Evolutionary conservation across 257 asterid genomes (phyloP).

Genomic region (Jaltomata sinuosa): DNA sequence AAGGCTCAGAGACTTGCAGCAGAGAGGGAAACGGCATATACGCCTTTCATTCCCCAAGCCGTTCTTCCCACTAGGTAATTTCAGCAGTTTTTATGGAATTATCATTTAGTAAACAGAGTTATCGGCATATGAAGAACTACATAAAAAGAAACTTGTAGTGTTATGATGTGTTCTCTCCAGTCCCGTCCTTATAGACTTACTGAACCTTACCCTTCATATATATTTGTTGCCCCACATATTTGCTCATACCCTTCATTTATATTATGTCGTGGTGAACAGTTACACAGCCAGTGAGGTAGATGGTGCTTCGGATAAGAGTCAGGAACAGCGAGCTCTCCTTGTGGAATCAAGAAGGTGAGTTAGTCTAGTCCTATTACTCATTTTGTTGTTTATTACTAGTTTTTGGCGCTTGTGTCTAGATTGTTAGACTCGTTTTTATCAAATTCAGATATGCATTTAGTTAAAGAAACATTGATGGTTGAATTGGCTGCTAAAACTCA

Average conservation of each 20-base stretch:
- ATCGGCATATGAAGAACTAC: background rate
- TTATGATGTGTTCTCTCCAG: background rate
- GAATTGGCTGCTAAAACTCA: background rate
- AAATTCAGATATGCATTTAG: background rate
- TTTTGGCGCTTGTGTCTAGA: background rate
- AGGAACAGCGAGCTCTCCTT: conserved; percentile 60
- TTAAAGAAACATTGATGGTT: background rate
- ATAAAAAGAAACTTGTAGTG: background rate
- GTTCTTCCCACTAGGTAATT: conserved; percentile 54
- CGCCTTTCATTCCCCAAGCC: conserved; percentile 53
- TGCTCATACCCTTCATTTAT: background rate
- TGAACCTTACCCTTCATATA: background rate
- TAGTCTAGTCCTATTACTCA: background rate
- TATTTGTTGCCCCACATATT: conserved; percentile 2
- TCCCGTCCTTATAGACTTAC: background rate
- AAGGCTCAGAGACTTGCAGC: conserved; percentile 41
- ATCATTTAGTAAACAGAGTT: background rate
- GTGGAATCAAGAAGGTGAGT: conserved; percentile 68
- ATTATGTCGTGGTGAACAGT: conserved; percentile 26
- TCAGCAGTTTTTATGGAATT: background rate
- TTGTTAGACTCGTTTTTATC: background rate
- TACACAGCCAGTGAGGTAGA: conserved; percentile 50
- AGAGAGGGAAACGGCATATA: conserved; percentile 56
- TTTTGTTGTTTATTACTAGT: background rate
- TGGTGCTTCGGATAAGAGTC: conserved; percentile 28